These are phyloP conservation scores for Coemansia javaensis DNA, from an alignment of 192 early-diverging fungal genomes.

Conservation along the genomic window DNA sequence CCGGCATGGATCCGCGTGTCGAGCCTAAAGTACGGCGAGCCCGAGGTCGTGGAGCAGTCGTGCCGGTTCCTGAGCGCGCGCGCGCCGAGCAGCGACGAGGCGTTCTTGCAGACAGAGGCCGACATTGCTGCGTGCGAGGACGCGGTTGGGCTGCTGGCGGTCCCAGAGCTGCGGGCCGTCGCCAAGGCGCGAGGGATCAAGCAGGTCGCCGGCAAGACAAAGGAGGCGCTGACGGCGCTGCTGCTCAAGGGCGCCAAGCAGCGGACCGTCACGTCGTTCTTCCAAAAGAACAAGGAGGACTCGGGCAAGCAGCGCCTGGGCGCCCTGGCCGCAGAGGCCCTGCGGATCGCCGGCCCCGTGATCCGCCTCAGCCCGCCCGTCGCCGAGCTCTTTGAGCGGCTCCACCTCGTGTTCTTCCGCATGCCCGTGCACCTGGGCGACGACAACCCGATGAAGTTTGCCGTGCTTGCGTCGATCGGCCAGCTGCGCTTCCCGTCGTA, in stretches of 20 bases:
- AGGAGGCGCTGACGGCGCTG: slow-evolving; percentile 22
- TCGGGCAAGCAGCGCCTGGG: slow-evolving; percentile 10
- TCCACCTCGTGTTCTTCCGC: slow-evolving; percentile 49
- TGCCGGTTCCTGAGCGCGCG: slow-evolving; percentile 19
- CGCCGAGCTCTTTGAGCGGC: slow-evolving; percentile 40
- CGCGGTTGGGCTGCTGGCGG: slow-evolving; percentile 12
- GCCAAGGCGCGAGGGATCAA: slow-evolving; percentile 35
- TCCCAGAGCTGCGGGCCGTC: slow-evolving; percentile 24
- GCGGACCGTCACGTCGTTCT: slow-evolving; percentile 38
- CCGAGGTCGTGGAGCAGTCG: slow-evolving; percentile 22
- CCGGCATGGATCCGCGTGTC: slow-evolving; percentile 39
- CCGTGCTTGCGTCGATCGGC: slow-evolving; percentile 25
- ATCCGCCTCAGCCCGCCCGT: slow-evolving; percentile 14
- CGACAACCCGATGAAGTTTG: slow-evolving; percentile 29
- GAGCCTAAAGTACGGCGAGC: slow-evolving; percentile 26
- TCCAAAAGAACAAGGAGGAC: slow-evolving; percentile 14
- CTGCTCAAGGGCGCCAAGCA: slow-evolving; percentile 31
- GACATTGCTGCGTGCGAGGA: slow-evolving; percentile 17
- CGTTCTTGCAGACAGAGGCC: slow-evolving; percentile 20
- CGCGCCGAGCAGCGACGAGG: slow-evolving; percentile 3
- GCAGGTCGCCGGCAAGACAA: slow-evolving; percentile 24
- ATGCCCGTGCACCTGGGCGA: slow-evolving; percentile 15
- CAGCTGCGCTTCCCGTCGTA: slow-evolving; percentile 39
- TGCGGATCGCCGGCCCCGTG: slow-evolving; percentile 27
- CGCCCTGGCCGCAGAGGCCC: slow-evolving; percentile 10